Evolutionary conservation across 371 early-diverging fungal genomes (phyloP).

Genomic region (Nosema bombycis): DNA sequence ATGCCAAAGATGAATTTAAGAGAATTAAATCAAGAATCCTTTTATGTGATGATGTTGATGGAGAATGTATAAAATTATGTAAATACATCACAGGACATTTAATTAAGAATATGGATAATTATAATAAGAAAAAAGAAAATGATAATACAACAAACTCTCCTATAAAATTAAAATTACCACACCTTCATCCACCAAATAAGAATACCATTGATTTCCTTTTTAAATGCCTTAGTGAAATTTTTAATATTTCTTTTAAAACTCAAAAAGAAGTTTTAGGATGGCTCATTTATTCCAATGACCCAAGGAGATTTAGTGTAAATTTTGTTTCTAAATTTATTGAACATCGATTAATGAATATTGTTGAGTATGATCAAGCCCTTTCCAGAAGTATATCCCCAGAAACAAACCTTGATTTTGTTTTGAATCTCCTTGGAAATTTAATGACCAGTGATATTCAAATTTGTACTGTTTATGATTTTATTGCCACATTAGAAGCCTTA

Average conservation of each 20-base stretch:
- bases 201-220: constrained; percentile 59
- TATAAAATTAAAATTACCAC: background rate
- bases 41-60: constrained; percentile 36
- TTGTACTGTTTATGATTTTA: constrained; percentile 65
- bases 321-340: constrained; percentile 63
- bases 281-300: constrained; percentile 64
- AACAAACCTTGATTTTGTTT: constrained; percentile 52
- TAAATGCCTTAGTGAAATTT: constrained; percentile 56
- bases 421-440: constrained; percentile 48
- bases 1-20: constrained; percentile 22
- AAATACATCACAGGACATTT: constrained; percentile 56
- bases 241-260: constrained; percentile 58
- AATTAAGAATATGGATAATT: constrained; percentile 35
- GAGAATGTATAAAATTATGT: constrained; percentile 47
- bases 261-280: constrained; percentile 61
- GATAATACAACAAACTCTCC: background rate
- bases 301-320: constrained; percentile 56
- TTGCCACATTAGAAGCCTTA: constrained; percentile 63
- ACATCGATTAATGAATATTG: constrained; percentile 55
- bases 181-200: background rate
- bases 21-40: constrained; percentile 18
- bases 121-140: background rate
- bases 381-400: constrained; percentile 46
- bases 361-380: constrained; percentile 64
- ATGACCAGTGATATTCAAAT: constrained; percentile 49